These are phyloP conservation scores for Selaginella tamariscina DNA, from an alignment of 75 land plant genomes.

Conservation along the genomic window DNA sequence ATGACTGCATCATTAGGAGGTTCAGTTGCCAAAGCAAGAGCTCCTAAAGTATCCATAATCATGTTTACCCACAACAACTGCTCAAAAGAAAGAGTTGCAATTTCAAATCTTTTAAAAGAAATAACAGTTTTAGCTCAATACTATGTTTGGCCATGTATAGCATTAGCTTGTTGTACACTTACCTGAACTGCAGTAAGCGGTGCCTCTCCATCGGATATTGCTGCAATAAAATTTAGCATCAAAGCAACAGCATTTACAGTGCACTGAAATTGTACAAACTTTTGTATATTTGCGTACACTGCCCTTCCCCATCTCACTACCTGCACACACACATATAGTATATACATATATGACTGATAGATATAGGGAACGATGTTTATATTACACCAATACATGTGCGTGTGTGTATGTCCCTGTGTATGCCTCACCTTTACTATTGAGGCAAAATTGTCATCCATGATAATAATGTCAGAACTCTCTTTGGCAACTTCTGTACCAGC, in stretches of 20 bases:
- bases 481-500: slow-evolving; percentile 12
- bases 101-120: too few relatives aligned
- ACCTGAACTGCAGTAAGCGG: slow-evolving; percentile 94
- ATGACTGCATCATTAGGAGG: slow-evolving; percentile 88
- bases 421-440: slow-evolving; percentile 4
- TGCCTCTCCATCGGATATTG: slow-evolving; percentile 24
- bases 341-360: not conserved
- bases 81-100: too few relatives aligned
- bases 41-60: slow-evolving; percentile 99
- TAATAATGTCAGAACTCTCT: slow-evolving; percentile 8
- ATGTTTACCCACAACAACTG: slow-evolving; percentile 99
- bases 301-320: slow-evolving; percentile 4
- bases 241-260: slow-evolving; percentile 5
- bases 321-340: not conserved
- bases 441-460: slow-evolving; percentile 12
- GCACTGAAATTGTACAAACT: slow-evolving; percentile 8
- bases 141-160: not conserved
- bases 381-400: too few relatives aligned
- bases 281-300: slow-evolving; percentile 7
- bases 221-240: not conserved
- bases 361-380: too few relatives aligned
- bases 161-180: not conserved
- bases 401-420: too few relatives aligned
- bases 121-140: not conserved
- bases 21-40: slow-evolving; percentile 96